Base-by-base conservation (phyloP, 2,329 filamentous ascomycete genomes). In the Colletotrichum falcatum region DNA sequence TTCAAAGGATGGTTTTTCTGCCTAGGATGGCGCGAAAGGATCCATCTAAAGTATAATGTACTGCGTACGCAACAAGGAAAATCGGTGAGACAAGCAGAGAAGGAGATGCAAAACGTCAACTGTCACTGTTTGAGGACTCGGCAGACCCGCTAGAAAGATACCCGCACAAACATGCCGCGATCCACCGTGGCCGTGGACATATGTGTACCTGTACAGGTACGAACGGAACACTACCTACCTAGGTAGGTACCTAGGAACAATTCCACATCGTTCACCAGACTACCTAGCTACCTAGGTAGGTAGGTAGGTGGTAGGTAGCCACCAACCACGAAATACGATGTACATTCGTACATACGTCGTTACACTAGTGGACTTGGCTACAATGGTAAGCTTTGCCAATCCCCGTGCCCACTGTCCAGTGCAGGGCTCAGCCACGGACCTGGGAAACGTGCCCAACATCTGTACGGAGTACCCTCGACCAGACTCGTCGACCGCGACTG, bases 111-210 rank as follows among this genome's bases (percentile, higher is more conserved):
- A 56, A 66, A 63, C 49, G 44, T 55, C 51, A 49, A 42, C 30
- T 63, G 59, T 63, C 59, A 66, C 59, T 56, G 59, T 49, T 66
- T 56, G 59, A 66, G 16, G 28, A 23, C 35, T 46, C 28, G 14
- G 23, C 8, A 33, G 56, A 61, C 42, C 62, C 51, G 48, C 33
- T 54, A 12, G 26, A 26, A 28, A 28, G 37, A 44, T 60, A n/a
- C 56, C 56, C 56, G 42, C 56, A 60, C 44, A n/a, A 35, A 48
- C 20, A 33, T 26, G 20, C 37, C 37, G 42, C 28, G 11, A 59
- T 30, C 26, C 55, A 23, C 55, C 55, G 20, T 23, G 16, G 23
- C 48, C 26, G 26, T 51, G 26, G 28, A 7, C 48, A 51, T 28
- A 26, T 42, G n/a, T n/a, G n/a, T n/a, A n/a, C n/a, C n/a, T n/a